Base-by-base conservation (phyloP, 31 red algal species). In the Porphyra umbilicalis region DNA sequence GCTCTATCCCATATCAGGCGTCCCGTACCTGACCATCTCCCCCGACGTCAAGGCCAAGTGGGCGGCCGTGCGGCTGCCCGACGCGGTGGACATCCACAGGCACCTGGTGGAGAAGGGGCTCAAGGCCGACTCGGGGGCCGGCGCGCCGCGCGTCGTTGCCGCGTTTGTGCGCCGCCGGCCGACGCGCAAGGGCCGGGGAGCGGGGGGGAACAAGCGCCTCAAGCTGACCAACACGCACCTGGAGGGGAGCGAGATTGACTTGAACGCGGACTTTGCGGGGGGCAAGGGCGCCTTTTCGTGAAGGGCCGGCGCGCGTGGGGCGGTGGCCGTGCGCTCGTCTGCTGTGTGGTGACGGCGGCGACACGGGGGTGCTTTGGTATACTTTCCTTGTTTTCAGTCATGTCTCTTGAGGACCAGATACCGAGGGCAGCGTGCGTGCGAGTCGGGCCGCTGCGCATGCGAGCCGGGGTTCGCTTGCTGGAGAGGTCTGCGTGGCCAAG, bases 171-270 rank as follows among this genome's bases (percentile, higher is more conserved):
- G 77, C 77, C 34, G 34, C 10, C 74, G 74, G 6, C 34, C 76
- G 4, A 75, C 35, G 4, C 46, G 74, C 20, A 39, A 76, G 25
- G 29, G 57, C 31, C 32, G 29, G 32, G 81, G 81, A 9, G 35
- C 74, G 13, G 71, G 46, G 5, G 71, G 74, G n/a, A 34, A 30
- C 20, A 83, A 81, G 38, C 80, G 85, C 39, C 85, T 90, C 39
- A 92, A 89, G 75, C 77, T 97, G n/a, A 97, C 94, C 38, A 97
- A 97, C 44, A 89, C 86, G 32, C 94, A 97, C 78, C 87, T 97
- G 87, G 87, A 88, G 67, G 91, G 91, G 36, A 88, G 83, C n/a
- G 88, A 37, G 31, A 84, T 97, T 36, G 94, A 97, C 38, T 79
- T 92, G 11, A 92, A 81, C 36, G 80, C 88, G 34, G 88, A 91